These are phyloP conservation scores for Aureobasidium sp. DNA, from an alignment of 2,329 filamentous ascomycete species.

Conservation along the genomic window DNA sequence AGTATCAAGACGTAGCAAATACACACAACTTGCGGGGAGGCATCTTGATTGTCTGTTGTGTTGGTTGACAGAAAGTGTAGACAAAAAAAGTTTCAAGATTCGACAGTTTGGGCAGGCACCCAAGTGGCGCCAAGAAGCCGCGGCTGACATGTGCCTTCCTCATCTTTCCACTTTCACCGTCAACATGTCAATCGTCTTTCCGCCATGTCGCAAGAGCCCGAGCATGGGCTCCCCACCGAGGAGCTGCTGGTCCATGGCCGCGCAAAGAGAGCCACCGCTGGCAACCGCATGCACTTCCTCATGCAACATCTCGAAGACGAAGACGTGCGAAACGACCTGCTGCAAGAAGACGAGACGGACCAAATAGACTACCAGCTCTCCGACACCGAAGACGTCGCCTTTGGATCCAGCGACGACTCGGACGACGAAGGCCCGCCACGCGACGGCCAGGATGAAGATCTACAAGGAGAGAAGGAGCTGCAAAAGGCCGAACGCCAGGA, in stretches of 20 bases:
- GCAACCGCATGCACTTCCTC: conserved; percentile 72
- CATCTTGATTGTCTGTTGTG: conserved; percentile 46
- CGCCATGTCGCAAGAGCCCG: conserved; percentile 13
- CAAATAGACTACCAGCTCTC: conserved; percentile 44
- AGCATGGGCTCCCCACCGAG: neutral
- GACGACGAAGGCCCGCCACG: conserved; percentile 51
- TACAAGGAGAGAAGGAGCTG: conserved; percentile 81
- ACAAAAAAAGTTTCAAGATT: conserved; percentile 1
- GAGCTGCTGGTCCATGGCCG: conserved; percentile 56
- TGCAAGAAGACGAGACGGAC: conserved; percentile 45
- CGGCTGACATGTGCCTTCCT: conserved; percentile 1
- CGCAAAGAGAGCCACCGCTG: conserved; percentile 68
- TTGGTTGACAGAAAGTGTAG: neutral
- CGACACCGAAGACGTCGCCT: conserved; percentile 60
- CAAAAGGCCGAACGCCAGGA: conserved; percentile 64
- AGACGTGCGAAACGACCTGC: conserved; percentile 32
- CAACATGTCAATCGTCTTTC: neutral
- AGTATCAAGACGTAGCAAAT: neutral
- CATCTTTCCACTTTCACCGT: neutral
- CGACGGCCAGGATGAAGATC: conserved; percentile 49
- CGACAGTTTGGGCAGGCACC: neutral
- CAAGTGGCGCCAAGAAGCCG: neutral
- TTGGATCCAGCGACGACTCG: conserved; percentile 79
- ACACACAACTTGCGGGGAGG: conserved; percentile 61
- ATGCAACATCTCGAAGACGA: conserved; percentile 49